Base-by-base conservation (phyloP, 2,329 filamentous ascomycete genomes). In the Colletotrichum chlorophyti region DNA sequence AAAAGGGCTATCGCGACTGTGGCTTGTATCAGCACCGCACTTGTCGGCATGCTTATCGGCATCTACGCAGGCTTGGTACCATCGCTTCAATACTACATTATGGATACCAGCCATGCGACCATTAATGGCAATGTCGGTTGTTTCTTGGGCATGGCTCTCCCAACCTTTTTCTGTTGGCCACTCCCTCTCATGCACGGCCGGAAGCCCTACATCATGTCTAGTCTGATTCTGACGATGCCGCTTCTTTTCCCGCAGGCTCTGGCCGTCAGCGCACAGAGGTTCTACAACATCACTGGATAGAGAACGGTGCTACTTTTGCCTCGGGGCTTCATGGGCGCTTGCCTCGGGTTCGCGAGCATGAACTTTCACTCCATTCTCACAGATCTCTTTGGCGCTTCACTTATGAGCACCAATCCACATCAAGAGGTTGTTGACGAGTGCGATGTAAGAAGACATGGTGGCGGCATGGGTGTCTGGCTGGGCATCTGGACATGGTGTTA, bases 31-130 rank as follows among this genome's bases (percentile, higher is more conserved):
- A 91, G 90, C 65, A 91, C 90, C 6, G 85, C 87, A 12, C 76
- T 91, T 51, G 79, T 93, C 41, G 90, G 90, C 0, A 75, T 90
- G 23, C 77, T 92, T 19, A 76, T 91, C 55, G 90, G 91, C 1
- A 89, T 93, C 19, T 94, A 93, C 69, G 87, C 89, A 52, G 91
- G 90, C 3, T 82, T 92, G 64, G 89, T 92, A 1, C 89, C 90
- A n/a, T 84, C 86, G 4, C 91, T 93, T 23, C 90, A 93, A 68
- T 92, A 92, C 69, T 87, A 86, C 65, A 84, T 93, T 62, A 86
- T 85, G 21, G 89, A 93, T 65, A 80, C 87, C 60, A 74, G 84
- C 40, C 89, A 91, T 65, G 79, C 84, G 58, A 81, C 86, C 2
- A 86, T 92, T 24, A 78, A 91, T 31, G 91, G 91, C 4, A 93